A percentile compares a stretch with the other conserved stretches of the same genome.
Conservation (phyloP, 2,329 filamentous ascomycete genomes). For the Verticillium tricorpus region DNA sequence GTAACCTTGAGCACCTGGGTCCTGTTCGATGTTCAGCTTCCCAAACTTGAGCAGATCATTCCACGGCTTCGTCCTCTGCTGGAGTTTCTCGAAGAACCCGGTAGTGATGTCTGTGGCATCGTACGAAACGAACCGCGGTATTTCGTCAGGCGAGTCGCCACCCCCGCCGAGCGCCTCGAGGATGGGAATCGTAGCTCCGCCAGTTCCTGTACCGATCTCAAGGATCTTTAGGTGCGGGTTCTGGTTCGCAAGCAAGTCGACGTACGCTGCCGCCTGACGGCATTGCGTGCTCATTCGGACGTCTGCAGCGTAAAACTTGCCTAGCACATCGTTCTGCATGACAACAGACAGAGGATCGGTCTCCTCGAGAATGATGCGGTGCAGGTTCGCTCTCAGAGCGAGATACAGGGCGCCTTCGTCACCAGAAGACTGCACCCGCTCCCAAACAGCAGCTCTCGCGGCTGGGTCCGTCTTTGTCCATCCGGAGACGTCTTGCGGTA, state of each 20-base stretch:
- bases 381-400: background rate
- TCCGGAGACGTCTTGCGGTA: background rate
- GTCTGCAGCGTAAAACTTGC: background rate
- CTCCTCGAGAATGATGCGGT: background rate
- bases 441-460: background rate
- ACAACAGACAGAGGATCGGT: background rate
- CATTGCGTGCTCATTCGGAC: background rate
- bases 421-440: background rate
- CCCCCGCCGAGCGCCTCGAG: too few species aligned
- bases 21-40: constrained; percentile 27
- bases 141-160: constrained; percentile 4
- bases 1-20: constrained; percentile 21
- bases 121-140: constrained; percentile 18
- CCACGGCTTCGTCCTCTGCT: constrained; percentile 17
- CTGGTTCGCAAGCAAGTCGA: constrained; percentile 20
- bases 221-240: constrained; percentile 27
- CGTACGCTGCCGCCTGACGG: constrained; percentile 10
- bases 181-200: constrained; percentile 17
- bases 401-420: background rate
- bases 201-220: constrained; percentile 32
- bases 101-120: constrained; percentile 34
- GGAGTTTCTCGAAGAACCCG: constrained; percentile 29
- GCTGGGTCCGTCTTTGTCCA: background rate
- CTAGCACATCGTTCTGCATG: background rate
- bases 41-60: constrained; percentile 23